Evolutionary conservation across 1,139 yeast genomes (phyloP).

Genomic region (Taphrina communis): DNA sequence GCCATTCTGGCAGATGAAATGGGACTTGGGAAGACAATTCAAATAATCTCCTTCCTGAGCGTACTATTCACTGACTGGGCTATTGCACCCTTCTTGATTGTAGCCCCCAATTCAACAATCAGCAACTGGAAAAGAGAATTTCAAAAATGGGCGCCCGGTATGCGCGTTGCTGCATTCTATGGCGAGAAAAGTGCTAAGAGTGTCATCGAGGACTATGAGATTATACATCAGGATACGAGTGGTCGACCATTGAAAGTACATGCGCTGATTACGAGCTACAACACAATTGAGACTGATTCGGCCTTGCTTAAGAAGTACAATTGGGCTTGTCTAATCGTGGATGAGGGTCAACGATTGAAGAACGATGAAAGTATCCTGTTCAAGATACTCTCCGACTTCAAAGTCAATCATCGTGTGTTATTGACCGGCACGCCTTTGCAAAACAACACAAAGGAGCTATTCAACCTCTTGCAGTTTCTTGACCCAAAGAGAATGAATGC

Average conservation of each 20-base stretch:
- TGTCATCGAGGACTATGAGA: conserved; percentile 68
- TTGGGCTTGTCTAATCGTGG: conserved; percentile 87
- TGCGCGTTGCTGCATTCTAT: conserved; percentile 64
- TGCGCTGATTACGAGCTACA: conserved; percentile 77
- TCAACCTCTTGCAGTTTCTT: conserved; percentile 46
- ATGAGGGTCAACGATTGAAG: conserved; percentile 89
- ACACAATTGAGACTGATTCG: conserved; percentile 76
- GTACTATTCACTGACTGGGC: conserved; percentile 44
- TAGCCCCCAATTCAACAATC: conserved; percentile 81
- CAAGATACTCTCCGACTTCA: conserved; percentile 72
- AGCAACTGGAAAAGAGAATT: conserved; percentile 86
- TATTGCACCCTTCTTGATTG: conserved; percentile 66
- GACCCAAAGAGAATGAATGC: conserved; percentile 44
- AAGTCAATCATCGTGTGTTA: conserved; percentile 75
- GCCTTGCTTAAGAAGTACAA: conserved; percentile 68
- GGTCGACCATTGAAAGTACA: conserved; percentile 64
- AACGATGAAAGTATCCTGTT: conserved; percentile 77
- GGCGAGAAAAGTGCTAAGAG: conserved; percentile 71
- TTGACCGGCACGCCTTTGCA: conserved; percentile 89
- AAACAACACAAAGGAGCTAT: conserved; percentile 79
- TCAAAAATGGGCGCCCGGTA: conserved; percentile 83
- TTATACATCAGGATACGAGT: conserved; percentile 55
- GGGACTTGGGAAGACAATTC: conserved; percentile 97
- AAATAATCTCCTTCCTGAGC: conserved; percentile 68
- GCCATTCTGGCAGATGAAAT: conserved; percentile 97